Evolutionary conservation across 2,329 filamentous ascomycete species (phyloP).

Genomic region (Drechslera avenae): DNA sequence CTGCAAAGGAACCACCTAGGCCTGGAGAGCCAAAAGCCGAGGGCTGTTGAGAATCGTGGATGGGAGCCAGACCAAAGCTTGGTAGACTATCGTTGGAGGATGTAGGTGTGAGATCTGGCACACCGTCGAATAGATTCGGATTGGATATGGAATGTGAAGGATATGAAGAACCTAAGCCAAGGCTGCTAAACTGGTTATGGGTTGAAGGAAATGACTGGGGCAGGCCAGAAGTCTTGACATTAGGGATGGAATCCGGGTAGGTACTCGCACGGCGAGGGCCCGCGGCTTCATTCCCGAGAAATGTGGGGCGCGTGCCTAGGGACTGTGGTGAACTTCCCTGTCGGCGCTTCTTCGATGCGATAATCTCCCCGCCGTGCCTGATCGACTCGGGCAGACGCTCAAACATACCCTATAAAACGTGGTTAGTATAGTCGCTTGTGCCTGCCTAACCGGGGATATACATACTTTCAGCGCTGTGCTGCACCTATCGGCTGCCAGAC

Average conservation of each 20-base stretch:
- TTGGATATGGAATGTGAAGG: slow-evolving; percentile 34
- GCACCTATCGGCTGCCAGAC: slow-evolving; percentile 87
- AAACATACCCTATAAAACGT: slow-evolving; percentile 69
- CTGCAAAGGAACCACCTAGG: slow-evolving; percentile 36
- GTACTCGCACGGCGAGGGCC: slow-evolving; percentile 42
- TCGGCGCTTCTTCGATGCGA: slow-evolving; percentile 45
- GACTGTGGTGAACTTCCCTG: slow-evolving; percentile 46
- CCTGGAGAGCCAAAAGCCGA: slow-evolving; percentile 38
- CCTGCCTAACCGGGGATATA: slow-evolving; percentile 10
- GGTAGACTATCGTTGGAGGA: slow-evolving; percentile 39
- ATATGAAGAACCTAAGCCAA: slow-evolving; percentile 36
- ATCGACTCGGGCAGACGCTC: slow-evolving; percentile 78
- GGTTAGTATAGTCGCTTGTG: slow-evolving; percentile 13
- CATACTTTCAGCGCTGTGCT: slow-evolving; percentile 76
- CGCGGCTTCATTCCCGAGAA: slow-evolving; percentile 32
- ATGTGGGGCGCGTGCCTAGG: slow-evolving; percentile 30
- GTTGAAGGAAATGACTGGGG: slow-evolving; percentile 36
- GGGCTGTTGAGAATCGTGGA: slow-evolving; percentile 33
- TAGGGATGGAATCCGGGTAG: slow-evolving; percentile 43
- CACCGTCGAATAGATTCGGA: slow-evolving; percentile 37
- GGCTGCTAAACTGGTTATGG: slow-evolving; percentile 34
- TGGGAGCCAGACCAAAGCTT: slow-evolving; percentile 31
- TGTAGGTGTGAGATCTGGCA: slow-evolving; percentile 42
- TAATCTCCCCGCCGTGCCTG: slow-evolving; percentile 50
- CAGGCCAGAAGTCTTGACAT: slow-evolving; percentile 33